Evolutionary conservation across 2,329 filamentous ascomycete species (phyloP).

Genomic region (Fusarium praegraminearum): DNA sequence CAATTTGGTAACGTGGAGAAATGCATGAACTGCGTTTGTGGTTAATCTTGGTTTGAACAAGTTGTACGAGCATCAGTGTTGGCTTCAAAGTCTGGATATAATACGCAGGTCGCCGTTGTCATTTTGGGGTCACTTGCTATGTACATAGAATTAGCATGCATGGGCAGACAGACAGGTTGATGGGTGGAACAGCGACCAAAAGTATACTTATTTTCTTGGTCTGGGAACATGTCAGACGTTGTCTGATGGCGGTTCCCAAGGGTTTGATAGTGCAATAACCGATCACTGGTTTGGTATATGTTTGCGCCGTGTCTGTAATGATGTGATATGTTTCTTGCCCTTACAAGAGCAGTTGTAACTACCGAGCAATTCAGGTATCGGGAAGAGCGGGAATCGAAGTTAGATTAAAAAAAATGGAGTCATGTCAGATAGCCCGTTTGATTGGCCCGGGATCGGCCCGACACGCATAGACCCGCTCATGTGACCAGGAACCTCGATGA

Average conservation of each 20-base stretch:
- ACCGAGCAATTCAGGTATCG: neutral
- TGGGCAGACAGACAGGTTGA: neutral
- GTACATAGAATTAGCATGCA: constrained; percentile 45
- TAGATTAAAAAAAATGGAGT: neutral
- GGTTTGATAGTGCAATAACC: constrained; percentile 31
- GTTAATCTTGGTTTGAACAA: constrained; percentile 10
- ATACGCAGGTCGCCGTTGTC: constrained; percentile 38
- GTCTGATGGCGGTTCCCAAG: constrained; percentile 7
- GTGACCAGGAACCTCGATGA: neutral
- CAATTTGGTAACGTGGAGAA: constrained; percentile 3
- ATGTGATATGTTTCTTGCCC: neutral
- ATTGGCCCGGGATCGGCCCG: neutral
- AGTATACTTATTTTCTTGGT: constrained; percentile 37
- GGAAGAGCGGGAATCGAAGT: neutral
- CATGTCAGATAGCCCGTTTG: neutral
- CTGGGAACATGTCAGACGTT: constrained; percentile 14
- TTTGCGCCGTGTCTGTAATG: neutral
- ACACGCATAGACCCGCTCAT: neutral
- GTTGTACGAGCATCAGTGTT: constrained; percentile 15
- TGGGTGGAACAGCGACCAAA: constrained; percentile 28
- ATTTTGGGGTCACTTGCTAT: constrained; percentile 29
- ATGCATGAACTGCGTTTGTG: constrained; percentile 6
- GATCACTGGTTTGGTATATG: constrained; percentile 12
- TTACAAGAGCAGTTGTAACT: neutral
- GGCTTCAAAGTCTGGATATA: constrained; percentile 42